phyloP scores from a whole-genome alignment of 169 alveolate species.

The Eimeria zaria region DNA sequence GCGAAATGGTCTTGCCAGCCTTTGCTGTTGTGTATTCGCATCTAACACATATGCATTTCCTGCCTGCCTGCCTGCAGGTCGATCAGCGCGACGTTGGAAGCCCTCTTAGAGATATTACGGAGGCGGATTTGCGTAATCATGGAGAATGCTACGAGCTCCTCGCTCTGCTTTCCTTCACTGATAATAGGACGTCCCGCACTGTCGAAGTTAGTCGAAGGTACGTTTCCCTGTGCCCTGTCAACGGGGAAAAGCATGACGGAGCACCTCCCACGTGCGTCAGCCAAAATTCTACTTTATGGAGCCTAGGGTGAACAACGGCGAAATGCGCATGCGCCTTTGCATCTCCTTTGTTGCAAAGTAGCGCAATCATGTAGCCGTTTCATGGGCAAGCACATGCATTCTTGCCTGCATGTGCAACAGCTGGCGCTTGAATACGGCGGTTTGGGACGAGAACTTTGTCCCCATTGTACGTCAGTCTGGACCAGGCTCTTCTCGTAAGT shows the following conservation, averaged over 20 bases:
- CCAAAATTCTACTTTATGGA: not conserved
- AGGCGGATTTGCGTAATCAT: constrained; percentile 83
- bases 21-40: not conserved
- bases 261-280: not conserved
- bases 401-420: constrained; percentile 35
- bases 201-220: constrained; percentile 88
- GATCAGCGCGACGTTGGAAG: constrained; percentile 82
- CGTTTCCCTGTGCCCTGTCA: not conserved
- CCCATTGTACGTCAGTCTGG: constrained; percentile 78
- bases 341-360: no score
- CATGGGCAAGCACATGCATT: not conserved
- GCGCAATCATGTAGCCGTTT: not conserved
- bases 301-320: not conserved
- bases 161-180: constrained; percentile 86
- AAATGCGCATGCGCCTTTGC: no score
- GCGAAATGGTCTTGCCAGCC: not conserved
- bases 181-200: constrained; percentile 87
- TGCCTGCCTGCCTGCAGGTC: constrained; percentile 64
- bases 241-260: not conserved
- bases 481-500: constrained; percentile 69
- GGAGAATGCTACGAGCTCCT: constrained; percentile 87
- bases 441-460: constrained; percentile 57
- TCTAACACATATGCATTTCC: not conserved
- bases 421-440: constrained; percentile 68
- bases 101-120: constrained; percentile 85